Evolutionary conservation across 352 stramenopile genomes (phyloP), one percentile per base, ranked within the genome.

Genomic region (Phytopythium mirpurense): DNA sequence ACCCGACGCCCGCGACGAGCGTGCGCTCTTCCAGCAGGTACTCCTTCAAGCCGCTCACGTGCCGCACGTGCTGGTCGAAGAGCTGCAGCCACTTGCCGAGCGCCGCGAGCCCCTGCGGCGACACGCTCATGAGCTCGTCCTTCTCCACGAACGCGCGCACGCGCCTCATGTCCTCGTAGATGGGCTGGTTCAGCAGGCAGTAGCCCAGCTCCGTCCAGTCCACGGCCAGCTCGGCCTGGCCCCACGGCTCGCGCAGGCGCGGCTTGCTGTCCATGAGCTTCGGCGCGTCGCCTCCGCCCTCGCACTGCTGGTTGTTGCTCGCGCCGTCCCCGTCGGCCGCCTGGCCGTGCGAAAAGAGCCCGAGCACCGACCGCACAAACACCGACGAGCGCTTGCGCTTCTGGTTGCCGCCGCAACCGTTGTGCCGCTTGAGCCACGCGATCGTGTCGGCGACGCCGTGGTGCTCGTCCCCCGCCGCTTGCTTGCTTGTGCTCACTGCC

Each of bases 401-500:
- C 37, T 74, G 70, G 34, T 79, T 70, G 27, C 57, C 65, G 10
- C 54, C 44, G 3, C 65, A 52, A 12, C 79, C 59, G 50, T 76
- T 68, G 53, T 87, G 73, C 49, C 76, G 70, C 57, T 88, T 80
- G 14, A 90, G 71, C 80, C 79, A 90, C 43, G 63, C 65, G 47
- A 90, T 81, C 51, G 79, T 90, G 41, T 88, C 68, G 23, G 78
- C 54, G 54, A 90, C 55, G 35, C 71, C 73, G 34, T 34, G 32
- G 32, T 35, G n/a, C 48, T 31, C 26, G 21, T 42, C 21, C 7
- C 3, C 12, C 18, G 18, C 18, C n/a, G 27, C 7, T 16, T 26
- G 16, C 14, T n/a, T n/a, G n/a, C n/a, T n/a, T n/a, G 8, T 14
- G 7, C 31, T 37, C 21, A 18, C 26, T 19, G 58, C 47, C 3